phyloP scores from a whole-genome alignment of 2,329 filamentous ascomycete species.

The Cadophora malorum region DNA sequence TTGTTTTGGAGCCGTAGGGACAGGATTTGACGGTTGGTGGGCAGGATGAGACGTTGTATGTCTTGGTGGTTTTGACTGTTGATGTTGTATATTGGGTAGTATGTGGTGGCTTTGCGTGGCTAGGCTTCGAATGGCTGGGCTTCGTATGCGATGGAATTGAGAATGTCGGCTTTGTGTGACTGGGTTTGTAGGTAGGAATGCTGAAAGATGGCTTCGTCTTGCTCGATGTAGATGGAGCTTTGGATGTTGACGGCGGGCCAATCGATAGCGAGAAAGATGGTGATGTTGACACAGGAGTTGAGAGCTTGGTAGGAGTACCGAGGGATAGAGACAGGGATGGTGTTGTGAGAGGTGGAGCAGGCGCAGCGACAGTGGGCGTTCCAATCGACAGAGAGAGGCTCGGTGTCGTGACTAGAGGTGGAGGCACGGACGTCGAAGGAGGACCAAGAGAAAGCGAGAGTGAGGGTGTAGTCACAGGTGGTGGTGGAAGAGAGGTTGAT shows the following conservation, averaged over 20 bases:
- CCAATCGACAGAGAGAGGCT: not conserved
- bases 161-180: not conserved
- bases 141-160: slow-evolving; percentile 1
- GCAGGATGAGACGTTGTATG: slow-evolving; percentile 7
- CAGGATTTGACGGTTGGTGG: not conserved
- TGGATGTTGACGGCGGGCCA: not conserved
- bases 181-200: not conserved
- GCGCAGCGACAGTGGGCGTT: not conserved
- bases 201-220: not conserved
- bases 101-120: not conserved
- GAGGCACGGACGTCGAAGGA: slow-evolving; percentile 5
- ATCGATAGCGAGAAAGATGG: not conserved
- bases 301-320: not conserved
- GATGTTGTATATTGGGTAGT: not conserved
- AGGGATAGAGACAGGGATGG: not conserved
- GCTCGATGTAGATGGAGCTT: not conserved
- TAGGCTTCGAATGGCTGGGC: not conserved
- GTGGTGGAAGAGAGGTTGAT: not conserved
- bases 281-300: not conserved
- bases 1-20: slow-evolving; percentile 5
- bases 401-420: not conserved
- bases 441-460: not conserved
- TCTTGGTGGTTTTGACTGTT: slow-evolving; percentile 4
- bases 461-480: not conserved
- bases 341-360: not conserved